A percentile compares a stretch with the other conserved stretches of the same genome.
Evolutionary conservation across 345 rosid species (phyloP).

Genomic region (Rhodamnia rubescens): DNA sequence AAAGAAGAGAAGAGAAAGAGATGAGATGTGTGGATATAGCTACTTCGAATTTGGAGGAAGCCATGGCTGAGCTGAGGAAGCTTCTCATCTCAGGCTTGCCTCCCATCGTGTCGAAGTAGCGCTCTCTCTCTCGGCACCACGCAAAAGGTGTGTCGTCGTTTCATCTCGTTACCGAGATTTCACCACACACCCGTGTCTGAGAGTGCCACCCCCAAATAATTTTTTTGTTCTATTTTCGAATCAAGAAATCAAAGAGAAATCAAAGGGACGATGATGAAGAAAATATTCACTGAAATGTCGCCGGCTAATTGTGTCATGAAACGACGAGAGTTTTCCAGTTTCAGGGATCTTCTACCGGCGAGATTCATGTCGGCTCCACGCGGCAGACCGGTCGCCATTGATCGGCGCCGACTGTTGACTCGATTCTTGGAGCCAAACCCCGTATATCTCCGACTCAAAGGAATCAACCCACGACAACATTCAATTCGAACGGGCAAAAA

Average conservation of each 20-base stretch:
- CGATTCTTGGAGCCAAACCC: slow-evolving; percentile 6
- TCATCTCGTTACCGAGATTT: not conserved
- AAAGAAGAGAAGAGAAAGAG: not conserved
- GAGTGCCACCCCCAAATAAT: not conserved
- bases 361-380: slow-evolving; percentile 16
- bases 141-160: slow-evolving; percentile 8
- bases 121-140: slow-evolving; percentile 1
- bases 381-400: slow-evolving; percentile 18
- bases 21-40: not conserved
- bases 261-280: not conserved
- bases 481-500: not conserved
- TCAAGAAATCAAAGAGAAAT: not conserved
- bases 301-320: slow-evolving; percentile 8
- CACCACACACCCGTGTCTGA: slow-evolving; percentile 15
- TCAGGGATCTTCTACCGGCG: slow-evolving; percentile 5
- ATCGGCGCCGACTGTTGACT: slow-evolving; percentile 18
- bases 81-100: not conserved
- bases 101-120: slow-evolving; percentile 2
- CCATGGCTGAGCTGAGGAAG: not conserved
- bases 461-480: not conserved
- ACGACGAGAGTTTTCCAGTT: not conserved
- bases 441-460: not conserved
- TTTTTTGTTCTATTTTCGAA: not conserved
- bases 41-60: slow-evolving; percentile 15
- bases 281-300: not conserved